Evolutionary conservation across 2,329 filamentous ascomycete genomes (phyloP).

Genomic region (Aureobasidium mangrovei): DNA sequence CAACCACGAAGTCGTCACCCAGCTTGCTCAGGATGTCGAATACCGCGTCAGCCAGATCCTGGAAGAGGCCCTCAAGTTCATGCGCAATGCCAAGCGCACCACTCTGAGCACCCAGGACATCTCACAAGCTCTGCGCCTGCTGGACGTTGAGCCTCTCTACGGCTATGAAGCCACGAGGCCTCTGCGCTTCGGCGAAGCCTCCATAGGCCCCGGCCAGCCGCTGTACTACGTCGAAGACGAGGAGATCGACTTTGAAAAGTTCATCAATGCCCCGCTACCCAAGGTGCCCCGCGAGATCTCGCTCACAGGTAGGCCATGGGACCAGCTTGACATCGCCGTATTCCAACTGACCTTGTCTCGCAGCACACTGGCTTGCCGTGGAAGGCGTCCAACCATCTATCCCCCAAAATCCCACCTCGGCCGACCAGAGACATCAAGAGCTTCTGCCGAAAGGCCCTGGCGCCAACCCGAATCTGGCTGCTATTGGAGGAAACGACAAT

Average conservation of each 20-base stretch:
- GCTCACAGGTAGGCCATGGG: constrained; percentile 63
- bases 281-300: constrained; percentile 90
- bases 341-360: background rate
- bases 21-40: constrained; percentile 87
- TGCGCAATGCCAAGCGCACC: constrained; percentile 83
- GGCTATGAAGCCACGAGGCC: constrained; percentile 91
- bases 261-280: constrained; percentile 91
- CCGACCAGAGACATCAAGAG: constrained; percentile 72
- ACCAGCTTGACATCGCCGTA: constrained; percentile 9
- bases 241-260: constrained; percentile 96
- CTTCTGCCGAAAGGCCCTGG: constrained; percentile 83
- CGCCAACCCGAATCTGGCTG: constrained; percentile 75
- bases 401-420: constrained; percentile 77
- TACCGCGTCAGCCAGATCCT: constrained; percentile 90
- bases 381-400: constrained; percentile 96
- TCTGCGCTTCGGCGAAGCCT: constrained; percentile 86
- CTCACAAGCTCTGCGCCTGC: constrained; percentile 69
- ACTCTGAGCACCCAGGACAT: constrained; percentile 84
- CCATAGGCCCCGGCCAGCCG: constrained; percentile 84
- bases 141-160: constrained; percentile 92
- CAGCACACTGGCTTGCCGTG: constrained; percentile 94
- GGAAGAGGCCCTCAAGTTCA: constrained; percentile 88
- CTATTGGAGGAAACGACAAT: constrained; percentile 74
- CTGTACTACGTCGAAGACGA: constrained; percentile 97
- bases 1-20: constrained; percentile 76